Evolutionary conservation across 176 grass and related monocot species (phyloP), one percentile per base, ranked within the genome.

Genomic region (Rhynchospora tenuis): DNA sequence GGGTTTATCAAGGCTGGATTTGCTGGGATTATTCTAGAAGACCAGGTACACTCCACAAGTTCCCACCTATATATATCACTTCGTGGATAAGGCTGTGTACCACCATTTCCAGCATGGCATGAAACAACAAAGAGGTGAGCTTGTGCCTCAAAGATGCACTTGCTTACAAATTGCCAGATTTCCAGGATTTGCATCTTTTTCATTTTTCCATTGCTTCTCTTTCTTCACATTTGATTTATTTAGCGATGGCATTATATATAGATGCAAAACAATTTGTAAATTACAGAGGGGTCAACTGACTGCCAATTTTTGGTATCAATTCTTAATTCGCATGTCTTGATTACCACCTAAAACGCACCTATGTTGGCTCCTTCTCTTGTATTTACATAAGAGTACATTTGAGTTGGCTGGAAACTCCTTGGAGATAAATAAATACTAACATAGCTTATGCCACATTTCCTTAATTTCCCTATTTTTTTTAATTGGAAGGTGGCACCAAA

Each of bases 1-100:
- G 96, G 96, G n/a, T 98, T 88, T 82, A 95, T 98, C 73, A 91
- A 93, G 63, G 96, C 96, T 87, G 93, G 96, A 85, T 98, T 98
- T 84, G 89, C 93, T 78, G 96, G 93, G 73, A 93, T 98, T 79
- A 93, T 98, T 89, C 91, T 98, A 42, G 96, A 98, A 87, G 93
- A 98, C 86, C 96, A 98, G 89, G 96, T 98, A 19, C 22, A 87
- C 63, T 84, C 9, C 6, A 38, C 33, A 1, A 38, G 3, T 38
- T 38, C 5, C 3, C n/a, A 59, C 17, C 20, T 19, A 70, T 70
- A 70, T 45, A n/a, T 20, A 38, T 44, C 0, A 22, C 24, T 61
- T 62, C 2, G 19, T 62, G 59, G 59, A 26, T 62, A 22, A 23
- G 59, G 3, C 59, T 26, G 19, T 22, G n/a, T n/a, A n/a, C 5